Conservation (phyloP, 2,329 filamentous ascomycete species). For the Aspergillus fructus region DNA sequence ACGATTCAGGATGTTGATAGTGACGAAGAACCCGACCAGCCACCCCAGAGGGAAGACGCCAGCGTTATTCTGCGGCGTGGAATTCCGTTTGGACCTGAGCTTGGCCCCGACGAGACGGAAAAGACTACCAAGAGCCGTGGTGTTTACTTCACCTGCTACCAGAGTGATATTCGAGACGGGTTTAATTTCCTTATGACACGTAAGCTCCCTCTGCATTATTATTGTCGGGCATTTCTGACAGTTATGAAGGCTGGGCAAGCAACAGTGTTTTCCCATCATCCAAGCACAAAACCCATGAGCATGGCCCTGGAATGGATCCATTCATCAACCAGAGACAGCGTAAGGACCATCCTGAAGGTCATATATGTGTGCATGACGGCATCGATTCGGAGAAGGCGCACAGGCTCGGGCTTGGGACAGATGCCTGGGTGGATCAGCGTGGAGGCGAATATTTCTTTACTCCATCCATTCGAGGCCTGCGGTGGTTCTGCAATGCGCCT, state of each 20-base stretch:
- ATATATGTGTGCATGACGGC: slow-evolving; percentile 20
- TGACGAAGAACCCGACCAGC: too few relatives aligned
- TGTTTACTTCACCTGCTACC: slow-evolving; percentile 48
- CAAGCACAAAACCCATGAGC: slow-evolving; percentile 7
- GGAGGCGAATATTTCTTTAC: slow-evolving; percentile 51
- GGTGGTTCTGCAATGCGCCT: too few relatives aligned
- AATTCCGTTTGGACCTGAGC: slow-evolving; percentile 45
- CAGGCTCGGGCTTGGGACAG: slow-evolving; percentile 22
- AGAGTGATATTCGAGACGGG: slow-evolving; percentile 43
- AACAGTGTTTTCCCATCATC: slow-evolving; percentile 19
- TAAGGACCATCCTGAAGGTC: slow-evolving; percentile 13
- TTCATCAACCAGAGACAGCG: slow-evolving; percentile 20
- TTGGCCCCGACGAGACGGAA: slow-evolving; percentile 31
- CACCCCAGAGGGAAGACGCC: slow-evolving; percentile 4
- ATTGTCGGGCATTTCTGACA: too few relatives aligned
- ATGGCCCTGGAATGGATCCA: slow-evolving; percentile 22
- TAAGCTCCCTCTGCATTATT: slow-evolving; percentile 14
- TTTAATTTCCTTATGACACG: slow-evolving; percentile 20
- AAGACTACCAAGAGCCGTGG: slow-evolving; percentile 41
- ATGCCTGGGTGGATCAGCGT: slow-evolving; percentile 40
- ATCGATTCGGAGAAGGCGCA: slow-evolving; percentile 11
- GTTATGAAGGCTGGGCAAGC: slow-evolving; percentile 22
- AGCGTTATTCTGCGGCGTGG: slow-evolving; percentile 46
- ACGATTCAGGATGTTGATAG: too few relatives aligned
- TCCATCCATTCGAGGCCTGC: slow-evolving; percentile 34